Base-by-base conservation (phyloP, 495 filamentous ascomycete genomes). In the Thermothielavioides terrestris region DNA sequence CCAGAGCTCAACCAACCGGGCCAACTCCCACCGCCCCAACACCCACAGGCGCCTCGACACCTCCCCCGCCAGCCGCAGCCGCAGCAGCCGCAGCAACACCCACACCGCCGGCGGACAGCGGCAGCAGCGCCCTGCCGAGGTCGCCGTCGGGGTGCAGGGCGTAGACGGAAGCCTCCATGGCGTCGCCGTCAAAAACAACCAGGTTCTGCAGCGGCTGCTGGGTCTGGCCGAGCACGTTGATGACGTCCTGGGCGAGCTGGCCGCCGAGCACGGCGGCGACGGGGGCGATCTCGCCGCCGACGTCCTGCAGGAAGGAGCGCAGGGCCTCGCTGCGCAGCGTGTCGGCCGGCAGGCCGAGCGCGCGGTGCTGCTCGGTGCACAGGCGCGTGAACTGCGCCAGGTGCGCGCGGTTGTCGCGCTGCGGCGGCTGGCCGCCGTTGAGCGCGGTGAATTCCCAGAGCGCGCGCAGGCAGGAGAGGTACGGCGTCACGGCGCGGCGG, bases 171-270 rank as follows among this genome's bases (percentile, higher is more conserved):
- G 82, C 86, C 42, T 84, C 76, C 61, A 80, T 84, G 45, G 74
- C 78, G 56, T 88, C 86, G 2, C 89, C 92, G 64, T 96, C 88
- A 62, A 97, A 95, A 10, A 97, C 69, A 28, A 94, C 74, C 60
- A 96, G 79, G 62, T 98, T 98, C 72, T 97, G 94, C 14, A 97
- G 78, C 3, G 92, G 92, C 65, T 97, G 92, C 68, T 96, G 88
- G 35, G 86, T 77, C 54, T 82, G 77, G 20, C 89, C 87, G 8
- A 97, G 77, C 30, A 96, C 90, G 53, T 96, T 97, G 66, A 98
- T 97, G 17, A 94, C 88, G 62, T 98, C 92, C 68, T 98, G 92
- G 3, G 91, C 89, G 4, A 98, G 73, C 59, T 86, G 79, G 1
- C 89, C 92, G 22, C 92, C 92, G 21, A 97, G 65, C 50, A 96